phyloP scores from a whole-genome alignment of 495 filamentous ascomycete genomes.

The Aspergillus carlsbadensis region DNA sequence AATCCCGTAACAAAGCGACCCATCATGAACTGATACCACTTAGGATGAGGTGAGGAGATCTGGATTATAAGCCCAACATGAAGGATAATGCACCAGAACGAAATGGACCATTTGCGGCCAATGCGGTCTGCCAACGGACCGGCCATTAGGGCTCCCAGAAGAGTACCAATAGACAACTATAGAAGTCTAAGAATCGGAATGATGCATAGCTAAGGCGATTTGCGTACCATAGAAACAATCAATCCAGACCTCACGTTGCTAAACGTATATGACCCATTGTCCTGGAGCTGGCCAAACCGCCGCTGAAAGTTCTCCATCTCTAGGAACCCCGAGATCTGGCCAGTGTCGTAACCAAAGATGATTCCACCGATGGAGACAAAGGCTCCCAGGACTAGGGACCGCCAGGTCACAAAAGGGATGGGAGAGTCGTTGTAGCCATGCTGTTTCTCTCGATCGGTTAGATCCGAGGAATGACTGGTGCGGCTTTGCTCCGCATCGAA shows the following conservation, averaged over 20 bases:
- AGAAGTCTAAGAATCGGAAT: not conserved
- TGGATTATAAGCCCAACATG: conserved; percentile 65
- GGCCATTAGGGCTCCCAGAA: conserved; percentile 63
- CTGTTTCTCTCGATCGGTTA: not conserved
- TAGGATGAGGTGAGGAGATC: conserved; percentile 49
- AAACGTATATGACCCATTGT: conserved; percentile 35
- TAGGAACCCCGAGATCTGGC: conserved; percentile 59
- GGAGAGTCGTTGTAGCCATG: conserved; percentile 26
- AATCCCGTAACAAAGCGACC: conserved; percentile 59
- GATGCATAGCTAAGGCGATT: not conserved
- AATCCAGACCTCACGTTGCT: conserved; percentile 51
- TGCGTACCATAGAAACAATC: conserved; percentile 48
- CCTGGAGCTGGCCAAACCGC: conserved; percentile 38
- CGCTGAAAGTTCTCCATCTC: conserved; percentile 52
- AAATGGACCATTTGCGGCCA: conserved; percentile 53
- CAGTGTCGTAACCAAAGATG: conserved; percentile 53
- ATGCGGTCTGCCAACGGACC: conserved; percentile 52
- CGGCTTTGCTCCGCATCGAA: not conserved
- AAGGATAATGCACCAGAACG: conserved; percentile 55
- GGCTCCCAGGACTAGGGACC: conserved; percentile 45
- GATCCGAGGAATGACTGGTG: not conserved
- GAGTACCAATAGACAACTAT: conserved; percentile 60
- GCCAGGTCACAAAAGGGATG: conserved; percentile 42
- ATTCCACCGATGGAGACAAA: conserved; percentile 67
- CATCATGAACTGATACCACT: conserved; percentile 52